Conservation (phyloP, 2,329 filamentous ascomycete species). For the Endothia cerciana region DNA sequence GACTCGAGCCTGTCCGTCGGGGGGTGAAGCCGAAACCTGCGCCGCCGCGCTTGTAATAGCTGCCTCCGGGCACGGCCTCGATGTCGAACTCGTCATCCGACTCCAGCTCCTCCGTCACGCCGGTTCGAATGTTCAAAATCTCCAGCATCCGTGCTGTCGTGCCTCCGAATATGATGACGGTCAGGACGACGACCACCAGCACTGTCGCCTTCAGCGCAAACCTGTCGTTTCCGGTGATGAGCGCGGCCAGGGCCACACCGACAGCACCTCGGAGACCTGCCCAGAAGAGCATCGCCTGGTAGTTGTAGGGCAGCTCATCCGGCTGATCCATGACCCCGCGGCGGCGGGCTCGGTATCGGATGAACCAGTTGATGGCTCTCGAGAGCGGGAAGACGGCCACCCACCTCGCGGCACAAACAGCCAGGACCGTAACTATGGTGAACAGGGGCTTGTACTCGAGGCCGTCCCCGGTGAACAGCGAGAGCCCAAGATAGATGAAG, state of each 20-base stretch:
- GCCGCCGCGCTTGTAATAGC: slow-evolving; percentile 76
- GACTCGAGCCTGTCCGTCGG: slow-evolving; percentile 64
- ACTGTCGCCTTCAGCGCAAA: slow-evolving; percentile 89
- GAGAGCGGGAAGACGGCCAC: slow-evolving; percentile 94
- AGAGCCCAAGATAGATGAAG: slow-evolving; percentile 96
- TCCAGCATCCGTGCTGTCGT: slow-evolving; percentile 98
- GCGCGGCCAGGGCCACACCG: slow-evolving; percentile 89
- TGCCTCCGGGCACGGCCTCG: slow-evolving; percentile 71
- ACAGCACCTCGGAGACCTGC: slow-evolving; percentile 93
- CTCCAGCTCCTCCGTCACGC: slow-evolving; percentile 95
- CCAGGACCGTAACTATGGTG: slow-evolving; percentile 88
- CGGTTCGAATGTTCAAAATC: slow-evolving; percentile 93
- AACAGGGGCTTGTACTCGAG: slow-evolving; percentile 92
- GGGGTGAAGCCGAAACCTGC: slow-evolving; percentile 78
- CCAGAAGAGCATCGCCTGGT: slow-evolving; percentile 99
- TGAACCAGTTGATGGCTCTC: slow-evolving; percentile 87
- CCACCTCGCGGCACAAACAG: slow-evolving; percentile 91
- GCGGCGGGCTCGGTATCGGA: slow-evolving; percentile 80
- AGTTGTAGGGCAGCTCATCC: slow-evolving; percentile 91
- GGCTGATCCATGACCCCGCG: slow-evolving; percentile 71
- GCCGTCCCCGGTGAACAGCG: slow-evolving; percentile 87
- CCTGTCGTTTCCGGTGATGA: slow-evolving; percentile 80
- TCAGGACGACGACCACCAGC: slow-evolving; percentile 94
- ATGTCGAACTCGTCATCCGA: slow-evolving; percentile 99
- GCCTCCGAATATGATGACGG: slow-evolving; percentile 97